phyloP scores from a whole-genome alignment of 371 early-diverging fungal species.

The Circinella minor region DNA sequence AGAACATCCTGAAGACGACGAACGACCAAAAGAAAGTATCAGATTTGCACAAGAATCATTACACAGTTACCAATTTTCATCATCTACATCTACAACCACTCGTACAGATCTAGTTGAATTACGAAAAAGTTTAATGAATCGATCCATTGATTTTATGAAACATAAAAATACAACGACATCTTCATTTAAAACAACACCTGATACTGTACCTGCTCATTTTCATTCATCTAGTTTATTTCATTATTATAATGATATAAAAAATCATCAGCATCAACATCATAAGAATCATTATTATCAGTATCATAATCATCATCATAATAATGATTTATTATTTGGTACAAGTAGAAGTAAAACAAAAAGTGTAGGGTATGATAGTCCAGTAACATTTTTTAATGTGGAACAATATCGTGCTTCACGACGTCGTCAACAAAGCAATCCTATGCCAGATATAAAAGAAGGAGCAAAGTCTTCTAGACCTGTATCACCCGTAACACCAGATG shows the following conservation, averaged over 20 bases:
- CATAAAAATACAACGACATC: constrained; percentile 19
- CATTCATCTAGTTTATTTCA: constrained; percentile 8
- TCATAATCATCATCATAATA: too few relatives aligned
- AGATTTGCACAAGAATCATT: constrained; percentile 60
- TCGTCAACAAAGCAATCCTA: constrained; percentile 23
- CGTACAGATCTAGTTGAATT: constrained; percentile 35
- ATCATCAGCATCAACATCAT: neutral
- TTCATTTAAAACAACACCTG: constrained; percentile 16
- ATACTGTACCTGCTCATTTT: constrained; percentile 28
- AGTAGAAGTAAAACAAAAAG: constrained; percentile 25
- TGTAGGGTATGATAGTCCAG: constrained; percentile 21
- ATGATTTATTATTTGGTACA: too few relatives aligned
- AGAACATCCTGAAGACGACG: constrained; percentile 24
- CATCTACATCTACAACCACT: constrained; percentile 23
- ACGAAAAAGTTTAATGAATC: constrained; percentile 47
- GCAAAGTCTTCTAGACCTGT: constrained; percentile 7
- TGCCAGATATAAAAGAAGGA: constrained; percentile 23
- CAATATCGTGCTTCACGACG: constrained; percentile 20
- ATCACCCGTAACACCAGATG: constrained; percentile 20
- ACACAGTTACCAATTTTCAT: constrained; percentile 60
- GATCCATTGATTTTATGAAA: constrained; percentile 55
- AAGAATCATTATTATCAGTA: neutral
- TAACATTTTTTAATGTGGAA: constrained; percentile 15
- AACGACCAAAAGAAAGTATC: constrained; percentile 27
- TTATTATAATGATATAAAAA: neutral